Evolutionary conservation across 129 eudicot species (phyloP).

Genomic region (Scalesia atractyloides): DNA sequence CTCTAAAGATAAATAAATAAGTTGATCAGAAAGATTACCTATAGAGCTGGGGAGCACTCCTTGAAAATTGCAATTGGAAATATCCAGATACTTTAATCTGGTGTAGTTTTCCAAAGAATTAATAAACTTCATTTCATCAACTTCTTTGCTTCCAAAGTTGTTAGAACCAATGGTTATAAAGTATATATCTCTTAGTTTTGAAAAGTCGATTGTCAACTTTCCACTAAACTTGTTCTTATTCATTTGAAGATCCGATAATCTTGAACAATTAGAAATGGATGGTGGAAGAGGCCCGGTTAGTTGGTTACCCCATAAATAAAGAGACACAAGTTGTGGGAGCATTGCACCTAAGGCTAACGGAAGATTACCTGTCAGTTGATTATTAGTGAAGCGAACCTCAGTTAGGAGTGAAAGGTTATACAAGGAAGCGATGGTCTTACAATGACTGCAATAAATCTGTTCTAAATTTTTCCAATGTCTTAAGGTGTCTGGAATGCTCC

Average conservation of each 20-base stretch:
- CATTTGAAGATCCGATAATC: not conserved
- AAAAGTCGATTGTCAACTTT: not conserved
- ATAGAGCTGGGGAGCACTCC: not conserved
- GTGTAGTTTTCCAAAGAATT: not conserved
- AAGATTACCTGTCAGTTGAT: not conserved
- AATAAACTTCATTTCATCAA: not conserved
- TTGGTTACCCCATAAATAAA: not conserved
- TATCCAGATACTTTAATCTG: not conserved
- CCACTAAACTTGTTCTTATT: not conserved
- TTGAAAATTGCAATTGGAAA: not conserved
- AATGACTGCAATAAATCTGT: not conserved
- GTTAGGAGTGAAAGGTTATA: not conserved
- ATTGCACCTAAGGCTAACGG: not conserved
- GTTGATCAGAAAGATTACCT: not conserved
- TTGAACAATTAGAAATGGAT: not conserved
- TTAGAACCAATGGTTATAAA: not conserved
- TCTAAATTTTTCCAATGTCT: not conserved
- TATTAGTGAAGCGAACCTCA: not conserved
- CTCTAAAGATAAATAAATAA: not conserved
- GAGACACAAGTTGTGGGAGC: not conserved
- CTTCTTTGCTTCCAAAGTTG: not conserved
- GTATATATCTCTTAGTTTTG: not conserved
- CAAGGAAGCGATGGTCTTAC: not conserved
- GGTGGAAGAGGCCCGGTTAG: not conserved
- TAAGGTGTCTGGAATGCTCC: constrained; percentile 9